Evolutionary conservation across 345 rosid genomes (phyloP).

Genomic region (Theobroma cacao): DNA sequence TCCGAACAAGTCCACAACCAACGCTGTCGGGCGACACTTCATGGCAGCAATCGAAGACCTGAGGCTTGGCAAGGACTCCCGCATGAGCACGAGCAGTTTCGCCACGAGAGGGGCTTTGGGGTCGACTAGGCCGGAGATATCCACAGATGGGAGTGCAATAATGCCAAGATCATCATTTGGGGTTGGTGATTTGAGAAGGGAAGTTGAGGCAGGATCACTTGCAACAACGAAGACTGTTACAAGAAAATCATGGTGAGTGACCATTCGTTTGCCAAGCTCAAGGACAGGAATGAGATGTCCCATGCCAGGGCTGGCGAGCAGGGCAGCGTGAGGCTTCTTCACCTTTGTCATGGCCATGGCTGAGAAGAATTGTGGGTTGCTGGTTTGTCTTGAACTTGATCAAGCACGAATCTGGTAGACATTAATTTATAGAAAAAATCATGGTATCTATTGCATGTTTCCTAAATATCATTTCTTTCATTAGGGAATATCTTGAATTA

Average conservation of each 20-base stretch:
- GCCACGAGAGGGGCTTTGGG: not conserved
- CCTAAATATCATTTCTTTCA: not conserved
- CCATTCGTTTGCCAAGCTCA: conserved; percentile 12
- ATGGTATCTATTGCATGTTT: not conserved
- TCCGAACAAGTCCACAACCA: conserved; percentile 12
- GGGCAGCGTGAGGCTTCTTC: not conserved
- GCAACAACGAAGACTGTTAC: not conserved
- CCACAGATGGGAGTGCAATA: not conserved
- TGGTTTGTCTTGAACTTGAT: too few relatives aligned
- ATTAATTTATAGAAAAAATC: not conserved
- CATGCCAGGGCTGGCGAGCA: conserved; percentile 11
- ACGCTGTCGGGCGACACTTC: not conserved
- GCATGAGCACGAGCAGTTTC: not conserved
- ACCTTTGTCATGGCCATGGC: too few relatives aligned
- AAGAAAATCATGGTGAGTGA: conserved; percentile 2
- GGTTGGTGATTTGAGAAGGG: conserved; percentile 1
- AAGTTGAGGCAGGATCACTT: not conserved
- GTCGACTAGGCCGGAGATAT: not conserved
- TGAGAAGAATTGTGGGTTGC: not conserved
- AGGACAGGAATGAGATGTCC: conserved; percentile 9
- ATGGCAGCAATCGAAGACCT: not conserved
- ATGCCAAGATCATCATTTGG: not conserved
- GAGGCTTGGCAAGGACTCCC: conserved; percentile 12
- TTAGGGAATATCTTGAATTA: not conserved
- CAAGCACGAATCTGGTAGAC: too few relatives aligned